phyloP scores from a whole-genome alignment of 805 yeast genomes.

The Starmera pachycereana region DNA sequence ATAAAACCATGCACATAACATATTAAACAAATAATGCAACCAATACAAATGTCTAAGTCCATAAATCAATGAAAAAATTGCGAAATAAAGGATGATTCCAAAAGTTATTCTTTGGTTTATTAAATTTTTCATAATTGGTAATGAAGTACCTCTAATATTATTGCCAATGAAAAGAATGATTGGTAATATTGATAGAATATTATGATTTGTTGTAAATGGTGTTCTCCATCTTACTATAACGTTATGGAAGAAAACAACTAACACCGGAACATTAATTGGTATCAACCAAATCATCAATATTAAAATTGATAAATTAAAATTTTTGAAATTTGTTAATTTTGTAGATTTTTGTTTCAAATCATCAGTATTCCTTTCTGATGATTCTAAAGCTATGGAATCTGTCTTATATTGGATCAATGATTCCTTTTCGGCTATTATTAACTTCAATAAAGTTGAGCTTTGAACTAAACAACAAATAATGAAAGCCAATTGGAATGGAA shows the following conservation, averaged over 20 bases:
- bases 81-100: constrained; percentile 37
- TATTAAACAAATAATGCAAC: constrained; percentile 68
- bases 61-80: constrained; percentile 53
- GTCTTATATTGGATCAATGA: no score
- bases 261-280: constrained; percentile 69
- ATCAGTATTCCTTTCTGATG: neutral
- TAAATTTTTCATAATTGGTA: constrained; percentile 27
- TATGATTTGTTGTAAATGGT: constrained; percentile 82
- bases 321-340: constrained; percentile 27
- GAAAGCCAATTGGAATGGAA: constrained; percentile 79
- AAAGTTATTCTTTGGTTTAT: constrained; percentile 24
- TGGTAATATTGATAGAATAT: constrained; percentile 67
- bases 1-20: constrained; percentile 45
- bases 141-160: constrained; percentile 36
- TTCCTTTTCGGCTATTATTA: constrained; percentile 24
- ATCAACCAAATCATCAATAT: constrained; percentile 67
- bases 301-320: constrained; percentile 53
- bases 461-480: constrained; percentile 52
- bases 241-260: constrained; percentile 76
- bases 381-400: neutral
- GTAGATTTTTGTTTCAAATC: constrained; percentile 10
- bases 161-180: constrained; percentile 49
- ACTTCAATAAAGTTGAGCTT: constrained; percentile 24
- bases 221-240: constrained; percentile 70
- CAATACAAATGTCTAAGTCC: constrained; percentile 80